Conservation (phyloP, 768 basidiomycete genomes). For the Psilocybe azurescens region DNA sequence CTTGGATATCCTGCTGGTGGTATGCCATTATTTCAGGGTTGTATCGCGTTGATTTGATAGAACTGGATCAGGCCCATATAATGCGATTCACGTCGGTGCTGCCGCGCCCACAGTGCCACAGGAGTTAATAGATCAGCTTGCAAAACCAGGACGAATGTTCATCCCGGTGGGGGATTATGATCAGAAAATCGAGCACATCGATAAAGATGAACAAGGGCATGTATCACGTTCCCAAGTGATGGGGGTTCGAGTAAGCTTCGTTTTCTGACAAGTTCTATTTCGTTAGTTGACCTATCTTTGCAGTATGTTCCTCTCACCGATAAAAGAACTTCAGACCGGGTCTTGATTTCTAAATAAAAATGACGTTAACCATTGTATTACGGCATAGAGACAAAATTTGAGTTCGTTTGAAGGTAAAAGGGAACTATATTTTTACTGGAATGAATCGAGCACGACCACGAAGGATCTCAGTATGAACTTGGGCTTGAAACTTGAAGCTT, state of each 20-base stretch:
- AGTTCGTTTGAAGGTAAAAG: too few relatives aligned
- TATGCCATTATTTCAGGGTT: constrained; percentile 14
- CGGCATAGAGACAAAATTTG: too few relatives aligned
- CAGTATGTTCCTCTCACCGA: constrained; percentile 80
- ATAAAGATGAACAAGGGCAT: constrained; percentile 75
- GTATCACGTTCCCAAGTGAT: constrained; percentile 73
- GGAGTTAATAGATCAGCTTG: constrained; percentile 78
- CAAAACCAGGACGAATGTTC: constrained; percentile 83
- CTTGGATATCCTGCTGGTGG: constrained; percentile 53
- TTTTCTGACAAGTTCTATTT: background rate
- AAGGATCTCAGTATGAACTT: too few relatives aligned
- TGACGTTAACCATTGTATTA: too few relatives aligned
- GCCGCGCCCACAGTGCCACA: constrained; percentile 80
- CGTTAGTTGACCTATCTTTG: background rate
- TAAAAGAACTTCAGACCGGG: constrained; percentile 43
- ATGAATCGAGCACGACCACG: too few relatives aligned
- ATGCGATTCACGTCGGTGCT: constrained; percentile 94
- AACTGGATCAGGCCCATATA: constrained; percentile 59
- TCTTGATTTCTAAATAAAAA: too few relatives aligned
- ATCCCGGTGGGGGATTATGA: constrained; percentile 79
- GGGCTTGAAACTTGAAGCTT: too few relatives aligned
- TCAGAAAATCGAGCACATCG: constrained; percentile 75
- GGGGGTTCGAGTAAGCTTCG: constrained; percentile 72
- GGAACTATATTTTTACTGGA: too few relatives aligned
- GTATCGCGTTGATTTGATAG: background rate